phyloP scores from a whole-genome alignment of 306 rosid species.

The Begonia masoniana region DNA sequence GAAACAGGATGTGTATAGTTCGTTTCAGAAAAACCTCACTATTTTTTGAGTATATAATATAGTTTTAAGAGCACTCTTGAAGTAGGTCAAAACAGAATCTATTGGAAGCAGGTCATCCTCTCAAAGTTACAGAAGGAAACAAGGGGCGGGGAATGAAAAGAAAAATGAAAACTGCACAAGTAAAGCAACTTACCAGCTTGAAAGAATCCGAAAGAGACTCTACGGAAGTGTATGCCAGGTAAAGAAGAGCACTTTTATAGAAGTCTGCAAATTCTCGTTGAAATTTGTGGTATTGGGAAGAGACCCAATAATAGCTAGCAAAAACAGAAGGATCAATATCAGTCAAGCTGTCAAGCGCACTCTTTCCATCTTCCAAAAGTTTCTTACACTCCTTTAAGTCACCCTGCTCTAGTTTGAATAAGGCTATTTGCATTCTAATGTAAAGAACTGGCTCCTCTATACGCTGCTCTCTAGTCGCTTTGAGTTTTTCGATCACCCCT shows the following conservation, averaged over 20 bases:
- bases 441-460: slow-evolving; percentile 84
- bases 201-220: slow-evolving; percentile 96
- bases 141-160: too few relatives aligned
- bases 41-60: too few relatives aligned
- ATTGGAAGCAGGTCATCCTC: too few relatives aligned
- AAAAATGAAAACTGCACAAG: too few relatives aligned
- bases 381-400: slow-evolving; percentile 84
- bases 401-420: slow-evolving; percentile 79
- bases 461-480: slow-evolving; percentile 78
- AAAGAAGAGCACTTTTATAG: slow-evolving; percentile 97
- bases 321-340: slow-evolving; percentile 96
- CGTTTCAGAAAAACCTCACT: too few relatives aligned
- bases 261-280: slow-evolving; percentile 98
- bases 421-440: slow-evolving; percentile 84
- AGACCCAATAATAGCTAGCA: slow-evolving; percentile 92
- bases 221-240: slow-evolving; percentile 89
- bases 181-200: slow-evolving; percentile 50
- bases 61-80: too few relatives aligned
- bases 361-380: slow-evolving; percentile 89
- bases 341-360: slow-evolving; percentile 90
- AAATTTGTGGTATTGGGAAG: slow-evolving; percentile 75
- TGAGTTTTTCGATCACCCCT: slow-evolving; percentile 86
- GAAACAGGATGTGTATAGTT: too few relatives aligned
- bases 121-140: too few relatives aligned
- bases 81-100: too few relatives aligned